Conservation (phyloP, 495 filamentous ascomycete species). For the Penicillium canescens region DNA sequence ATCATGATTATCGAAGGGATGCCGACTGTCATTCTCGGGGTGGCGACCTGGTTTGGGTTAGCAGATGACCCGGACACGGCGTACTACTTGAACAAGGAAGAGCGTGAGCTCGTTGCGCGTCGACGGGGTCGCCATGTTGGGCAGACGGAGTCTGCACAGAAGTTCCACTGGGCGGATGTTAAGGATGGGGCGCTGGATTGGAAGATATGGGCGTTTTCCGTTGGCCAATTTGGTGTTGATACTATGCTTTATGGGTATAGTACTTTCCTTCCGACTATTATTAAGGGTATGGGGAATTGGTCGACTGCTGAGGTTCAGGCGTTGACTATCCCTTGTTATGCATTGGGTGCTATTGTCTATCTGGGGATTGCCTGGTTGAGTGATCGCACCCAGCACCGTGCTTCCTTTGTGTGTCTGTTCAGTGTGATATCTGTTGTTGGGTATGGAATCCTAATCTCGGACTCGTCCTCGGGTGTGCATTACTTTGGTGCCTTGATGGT, state of each 20-base stretch:
- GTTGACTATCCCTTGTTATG: slow-evolving; percentile 78
- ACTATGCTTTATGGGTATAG: slow-evolving; percentile 78
- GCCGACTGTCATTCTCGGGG: slow-evolving; percentile 63
- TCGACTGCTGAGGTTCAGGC: slow-evolving; percentile 64
- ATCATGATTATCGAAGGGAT: slow-evolving; percentile 71
- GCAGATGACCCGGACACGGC: slow-evolving; percentile 66
- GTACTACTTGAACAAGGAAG: slow-evolving; percentile 60
- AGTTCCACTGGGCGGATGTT: slow-evolving; percentile 60
- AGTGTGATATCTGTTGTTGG: slow-evolving; percentile 62
- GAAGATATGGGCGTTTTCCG: slow-evolving; percentile 67
- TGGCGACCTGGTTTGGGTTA: slow-evolving; percentile 60
- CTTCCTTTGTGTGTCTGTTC: slow-evolving; percentile 58
- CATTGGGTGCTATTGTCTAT: slow-evolving; percentile 65
- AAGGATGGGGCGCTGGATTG: slow-evolving; percentile 55
- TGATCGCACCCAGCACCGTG: slow-evolving; percentile 62
- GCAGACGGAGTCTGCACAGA: slow-evolving; percentile 58
- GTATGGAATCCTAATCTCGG: slow-evolving; percentile 64
- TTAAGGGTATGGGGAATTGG: slow-evolving; percentile 65
- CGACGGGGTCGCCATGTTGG: slow-evolving; percentile 53
- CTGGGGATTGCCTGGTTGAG: slow-evolving; percentile 60
- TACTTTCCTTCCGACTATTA: slow-evolving; percentile 79
- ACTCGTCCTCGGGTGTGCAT: slow-evolving; percentile 59
- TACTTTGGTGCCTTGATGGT: slow-evolving; percentile 74
- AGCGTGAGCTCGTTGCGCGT: slow-evolving; percentile 50
- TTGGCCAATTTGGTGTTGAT: slow-evolving; percentile 66